Base-by-base conservation (phyloP, 2,329 filamentous ascomycete species). In the Truncatella angustata region DNA sequence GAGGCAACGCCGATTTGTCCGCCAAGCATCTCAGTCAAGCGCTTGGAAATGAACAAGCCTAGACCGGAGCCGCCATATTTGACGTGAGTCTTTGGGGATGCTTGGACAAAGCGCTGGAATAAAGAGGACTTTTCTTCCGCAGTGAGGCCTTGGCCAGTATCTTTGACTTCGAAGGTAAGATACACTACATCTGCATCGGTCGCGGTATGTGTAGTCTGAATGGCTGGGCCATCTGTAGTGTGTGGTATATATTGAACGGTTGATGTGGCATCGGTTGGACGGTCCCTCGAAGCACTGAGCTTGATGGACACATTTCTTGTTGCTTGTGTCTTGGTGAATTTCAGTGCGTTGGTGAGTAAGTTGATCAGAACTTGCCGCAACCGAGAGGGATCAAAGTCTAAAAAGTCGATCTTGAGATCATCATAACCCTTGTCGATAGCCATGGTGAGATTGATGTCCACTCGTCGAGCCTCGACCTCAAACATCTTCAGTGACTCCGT, bases 281-380 rank as follows among this genome's bases (percentile, higher is more conserved):
- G 69, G 16, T 62, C 61, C 50, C 65, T 68, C 24, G 71, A 79
- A 12, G 73, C 77, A 50, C 75, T 76, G 52, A 84, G 68, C 28
- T 66, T 69, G 5, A 82, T 73, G 1, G 70, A 73, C 26, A 84
- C 76, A 39, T 82, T 81, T 10, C 85, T 79, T 20, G 75, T 81
- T 11, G 77, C 75, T 23, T 85, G 81, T 0, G 78, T 77, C 30
- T 84, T 84, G 0, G 80, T 82, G 54, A 85, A 84, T 58, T 84
- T 84, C 64, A 85, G 77, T 11, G 81, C 81, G 55, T 85, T 85
- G 16, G 79, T 83, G 59, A 88, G 81, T 4, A 91, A 73, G 60
- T 91, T 91, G 65, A 91, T 90, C 34, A 91, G 70, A 1, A 91
- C 81, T 63, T 91, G 88, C 42, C 85, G 77, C n/a, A 91, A 74